Base-by-base conservation (phyloP, 2,329 filamentous ascomycete species). In the Paradendryphiella salina region DNA sequence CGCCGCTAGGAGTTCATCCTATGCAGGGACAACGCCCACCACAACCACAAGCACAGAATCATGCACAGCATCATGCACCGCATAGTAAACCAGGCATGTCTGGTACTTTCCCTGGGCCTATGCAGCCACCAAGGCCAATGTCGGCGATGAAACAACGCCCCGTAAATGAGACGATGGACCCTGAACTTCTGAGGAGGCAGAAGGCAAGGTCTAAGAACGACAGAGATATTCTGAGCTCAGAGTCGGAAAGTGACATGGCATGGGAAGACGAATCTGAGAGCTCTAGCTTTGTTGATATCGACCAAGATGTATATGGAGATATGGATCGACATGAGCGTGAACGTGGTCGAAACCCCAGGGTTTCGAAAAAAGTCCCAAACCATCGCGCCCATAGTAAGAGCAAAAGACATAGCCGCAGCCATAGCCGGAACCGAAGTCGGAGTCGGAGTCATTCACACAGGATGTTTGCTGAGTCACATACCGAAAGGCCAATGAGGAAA, bases 291-390 rank as follows among this genome's bases (percentile, higher is more conserved):
- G 52, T 44, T 26, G 52, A 60, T n/a, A 54, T 67, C 14, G 64
- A 67, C 13, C 49, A 57, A 8, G 60, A 54, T 13, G 50, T 51
- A 7, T 69, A 65, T 39, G 45, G 41, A 5, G 39, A 57, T 31
- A 43, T 62, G 9, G 51, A 38, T 11, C 48, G 54, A 13, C 54
- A 45, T 7, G 49, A 52, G n/a, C 56, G 55, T 35, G 57, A 53
- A 21, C 60, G 58, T 9, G 56, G 57, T 21, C 44, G 55, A 17
- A 55, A 53, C 11, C 37, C 50, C 9, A 50, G 52, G 21, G 44
- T 42, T 4, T 53, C 50, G 2, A 51, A 43, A 54, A 56, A 62
- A 37, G 46, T 45, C 17, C 33, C 41, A 34, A 48, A 39, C 35
- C 47, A 53, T 15, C 59, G 44, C 15, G 50, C 51, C 8, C 54